These are phyloP conservation scores for Camelina hispida DNA, from an alignment of 345 rosid species.

Conservation along the genomic window DNA sequence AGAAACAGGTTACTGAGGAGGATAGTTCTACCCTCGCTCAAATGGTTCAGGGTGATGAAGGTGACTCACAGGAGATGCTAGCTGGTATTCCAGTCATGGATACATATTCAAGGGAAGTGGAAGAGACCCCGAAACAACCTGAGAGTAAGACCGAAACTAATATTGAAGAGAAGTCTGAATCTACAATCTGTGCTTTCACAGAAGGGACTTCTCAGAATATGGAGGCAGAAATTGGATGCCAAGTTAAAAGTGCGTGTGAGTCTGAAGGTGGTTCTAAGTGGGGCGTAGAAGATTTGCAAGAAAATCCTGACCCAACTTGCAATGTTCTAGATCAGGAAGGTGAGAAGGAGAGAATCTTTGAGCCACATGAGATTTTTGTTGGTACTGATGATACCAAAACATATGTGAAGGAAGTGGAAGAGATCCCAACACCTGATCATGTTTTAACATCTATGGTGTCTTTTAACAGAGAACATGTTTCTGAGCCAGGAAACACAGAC, in stretches of 20 bases:
- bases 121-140: conserved; percentile 46
- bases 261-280: conserved; percentile 31
- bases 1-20: conserved; percentile 44
- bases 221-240: conserved; percentile 32
- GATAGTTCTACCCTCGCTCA: conserved; percentile 37
- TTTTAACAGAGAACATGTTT: conserved; percentile 23
- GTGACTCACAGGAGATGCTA: conserved; percentile 39
- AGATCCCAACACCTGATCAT: conserved; percentile 45
- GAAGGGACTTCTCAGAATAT: conserved; percentile 29
- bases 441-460: conserved; percentile 41
- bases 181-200: conserved; percentile 18
- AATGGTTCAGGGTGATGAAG: conserved; percentile 46
- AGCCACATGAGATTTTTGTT: conserved; percentile 39
- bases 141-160: conserved; percentile 37
- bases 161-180: conserved; percentile 35
- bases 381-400: conserved; percentile 39
- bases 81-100: conserved; percentile 43
- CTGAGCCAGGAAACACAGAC: conserved; percentile 25
- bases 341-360: conserved; percentile 37
- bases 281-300: conserved; percentile 29
- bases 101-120: conserved; percentile 40
- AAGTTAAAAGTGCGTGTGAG: conserved; percentile 29
- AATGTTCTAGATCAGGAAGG: conserved; percentile 48
- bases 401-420: conserved; percentile 45
- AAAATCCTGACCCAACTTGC: conserved; percentile 38